A percentile compares a stretch with the other conserved stretches of the same genome.
Conservation (phyloP, 176 grass and related monocot species). For the Tillandsia leiboldiana region DNA sequence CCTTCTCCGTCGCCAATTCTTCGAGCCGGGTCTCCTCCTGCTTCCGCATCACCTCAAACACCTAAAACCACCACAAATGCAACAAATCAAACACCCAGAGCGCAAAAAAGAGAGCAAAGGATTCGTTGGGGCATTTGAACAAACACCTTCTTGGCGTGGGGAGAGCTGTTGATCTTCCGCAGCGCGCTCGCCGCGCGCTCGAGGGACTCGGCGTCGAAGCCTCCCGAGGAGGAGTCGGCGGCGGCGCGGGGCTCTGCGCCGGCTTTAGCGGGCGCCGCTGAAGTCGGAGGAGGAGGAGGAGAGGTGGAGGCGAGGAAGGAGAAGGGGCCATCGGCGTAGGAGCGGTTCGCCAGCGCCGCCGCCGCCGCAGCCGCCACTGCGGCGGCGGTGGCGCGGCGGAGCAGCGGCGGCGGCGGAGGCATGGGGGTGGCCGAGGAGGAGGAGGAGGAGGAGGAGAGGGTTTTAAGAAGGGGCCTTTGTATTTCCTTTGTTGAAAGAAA, state of each 20-base stretch:
- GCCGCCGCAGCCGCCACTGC: constrained; percentile 21
- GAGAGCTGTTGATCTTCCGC: constrained; percentile 68
- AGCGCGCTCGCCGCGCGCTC: constrained; percentile 51
- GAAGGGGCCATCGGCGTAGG: constrained; percentile 57
- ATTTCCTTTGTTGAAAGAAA: too few species aligned
- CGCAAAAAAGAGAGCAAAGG: constrained; percentile 9
- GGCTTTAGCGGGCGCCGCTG: constrained; percentile 2
- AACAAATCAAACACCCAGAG: constrained; percentile 1
- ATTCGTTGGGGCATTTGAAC: constrained; percentile 18
- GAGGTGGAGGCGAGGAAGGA: constrained; percentile 33
- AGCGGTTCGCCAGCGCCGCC: constrained; percentile 30
- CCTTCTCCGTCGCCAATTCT: constrained; percentile 45
- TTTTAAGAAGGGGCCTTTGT: neutral
- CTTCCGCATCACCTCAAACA: constrained; percentile 71
- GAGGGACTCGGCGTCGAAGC: constrained; percentile 59
- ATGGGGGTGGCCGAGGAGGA: neutral
- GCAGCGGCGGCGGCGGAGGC: neutral
- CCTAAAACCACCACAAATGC: constrained; percentile 22
- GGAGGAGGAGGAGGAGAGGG: neutral
- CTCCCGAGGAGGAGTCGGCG: constrained; percentile 8
- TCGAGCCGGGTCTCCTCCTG: constrained; percentile 63
- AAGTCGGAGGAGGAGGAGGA: neutral
- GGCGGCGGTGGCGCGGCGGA: neutral
- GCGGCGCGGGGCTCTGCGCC: constrained; percentile 1
- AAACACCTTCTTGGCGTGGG: constrained; percentile 51